These are phyloP conservation scores for Mycena polygramma DNA, from an alignment of 768 basidiomycete genomes.

Conservation along the genomic window DNA sequence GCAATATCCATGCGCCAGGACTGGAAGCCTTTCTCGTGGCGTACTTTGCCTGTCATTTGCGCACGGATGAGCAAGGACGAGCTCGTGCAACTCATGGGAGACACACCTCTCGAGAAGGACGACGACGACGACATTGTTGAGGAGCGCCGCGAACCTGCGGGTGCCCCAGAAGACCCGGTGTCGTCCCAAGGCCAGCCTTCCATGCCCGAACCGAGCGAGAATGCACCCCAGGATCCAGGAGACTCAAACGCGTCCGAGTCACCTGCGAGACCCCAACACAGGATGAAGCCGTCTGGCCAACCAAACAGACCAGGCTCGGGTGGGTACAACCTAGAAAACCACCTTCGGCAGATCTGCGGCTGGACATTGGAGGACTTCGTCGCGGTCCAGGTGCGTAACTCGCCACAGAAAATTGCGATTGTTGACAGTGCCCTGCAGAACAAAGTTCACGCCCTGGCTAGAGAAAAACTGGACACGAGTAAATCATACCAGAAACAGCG, in stretches of 20 bases:
- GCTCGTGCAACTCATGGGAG: not conserved
- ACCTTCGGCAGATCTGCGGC: not conserved
- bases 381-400: not conserved
- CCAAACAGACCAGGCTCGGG: slow-evolving; percentile 11
- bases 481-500: not conserved
- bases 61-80: not conserved
- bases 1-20: not conserved
- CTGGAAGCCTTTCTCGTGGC: not conserved
- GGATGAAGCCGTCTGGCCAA: slow-evolving; percentile 1
- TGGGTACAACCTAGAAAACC: not conserved
- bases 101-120: not conserved
- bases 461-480: not conserved
- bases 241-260: too few species aligned
- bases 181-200: too few species aligned
- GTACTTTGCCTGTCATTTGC: not conserved
- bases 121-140: too few species aligned
- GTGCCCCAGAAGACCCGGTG: not conserved
- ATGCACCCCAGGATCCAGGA: too few species aligned
- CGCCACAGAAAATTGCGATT: not conserved
- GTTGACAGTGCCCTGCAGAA: too few species aligned
- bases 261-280: not conserved
- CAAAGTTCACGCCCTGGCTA: not conserved
- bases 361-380: not conserved
- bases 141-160: too few species aligned
- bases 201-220: not conserved